These are phyloP conservation scores for Euphorbia peplus DNA, from an alignment of 345 rosid genomes.

Conservation along the genomic window DNA sequence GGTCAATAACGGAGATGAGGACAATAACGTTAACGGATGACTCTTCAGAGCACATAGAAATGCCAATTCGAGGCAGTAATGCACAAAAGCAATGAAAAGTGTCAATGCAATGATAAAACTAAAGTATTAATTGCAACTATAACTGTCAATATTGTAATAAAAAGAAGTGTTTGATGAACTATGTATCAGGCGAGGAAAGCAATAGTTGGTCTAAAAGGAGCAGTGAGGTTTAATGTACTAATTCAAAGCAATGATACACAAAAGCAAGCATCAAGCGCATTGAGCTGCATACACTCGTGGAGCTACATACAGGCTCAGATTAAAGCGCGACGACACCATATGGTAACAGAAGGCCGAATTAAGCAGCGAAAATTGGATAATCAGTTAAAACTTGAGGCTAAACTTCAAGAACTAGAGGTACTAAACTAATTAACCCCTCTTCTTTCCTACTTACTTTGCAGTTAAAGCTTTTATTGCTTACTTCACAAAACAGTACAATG, in stretches of 20 bases:
- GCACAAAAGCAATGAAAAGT: no score
- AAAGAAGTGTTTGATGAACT: background rate
- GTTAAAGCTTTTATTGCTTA: background rate
- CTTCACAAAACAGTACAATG: background rate
- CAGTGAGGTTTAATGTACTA: conserved; percentile 55
- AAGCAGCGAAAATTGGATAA: conserved; percentile 62
- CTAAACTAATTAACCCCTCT: no score
- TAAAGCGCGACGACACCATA: conserved; percentile 52
- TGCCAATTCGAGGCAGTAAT: no score
- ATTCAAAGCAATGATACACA: conserved; percentile 46
- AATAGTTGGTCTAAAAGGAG: conserved; percentile 39
- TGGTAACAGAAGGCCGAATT: conserved; percentile 73
- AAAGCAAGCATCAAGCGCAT: conserved; percentile 54
- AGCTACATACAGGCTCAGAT: conserved; percentile 64
- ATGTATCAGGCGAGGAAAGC: conserved; percentile 65
- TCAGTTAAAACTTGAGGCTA: conserved; percentile 70
- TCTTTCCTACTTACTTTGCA: background rate
- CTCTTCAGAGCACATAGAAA: no score
- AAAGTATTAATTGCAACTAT: no score
- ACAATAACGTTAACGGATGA: no score
- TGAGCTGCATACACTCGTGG: conserved; percentile 67
- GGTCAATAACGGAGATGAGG: no score
- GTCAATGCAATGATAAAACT: no score
- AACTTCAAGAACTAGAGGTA: conserved; percentile 69
- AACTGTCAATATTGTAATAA: no score